A percentile compares a stretch with the other conserved stretches of the same genome.
Evolutionary conservation across 1,139 yeast genomes (phyloP).

Genomic region (Yamadazyma triangularis): DNA sequence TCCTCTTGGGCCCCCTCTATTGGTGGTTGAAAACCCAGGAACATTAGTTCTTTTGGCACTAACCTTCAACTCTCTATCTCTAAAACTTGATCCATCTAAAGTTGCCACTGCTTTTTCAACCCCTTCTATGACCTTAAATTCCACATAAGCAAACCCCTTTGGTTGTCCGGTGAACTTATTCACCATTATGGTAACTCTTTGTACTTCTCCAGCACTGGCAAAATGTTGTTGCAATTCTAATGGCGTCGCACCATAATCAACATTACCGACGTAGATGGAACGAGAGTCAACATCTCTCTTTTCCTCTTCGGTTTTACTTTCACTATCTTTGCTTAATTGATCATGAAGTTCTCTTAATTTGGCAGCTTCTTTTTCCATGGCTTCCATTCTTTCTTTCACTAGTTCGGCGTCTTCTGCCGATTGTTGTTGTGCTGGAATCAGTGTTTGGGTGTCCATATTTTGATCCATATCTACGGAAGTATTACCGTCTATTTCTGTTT

Average conservation of each 20-base stretch:
- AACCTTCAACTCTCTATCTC: constrained; percentile 69
- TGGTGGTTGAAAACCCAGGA: constrained; percentile 56
- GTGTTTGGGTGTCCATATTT: background rate
- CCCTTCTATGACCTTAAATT: constrained; percentile 59
- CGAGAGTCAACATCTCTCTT: constrained; percentile 59
- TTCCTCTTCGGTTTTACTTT: constrained; percentile 21
- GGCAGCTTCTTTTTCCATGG: constrained; percentile 27
- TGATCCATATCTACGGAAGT: background rate
- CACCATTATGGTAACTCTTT: constrained; percentile 75
- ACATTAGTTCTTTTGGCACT: constrained; percentile 74
- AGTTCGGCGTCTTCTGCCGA: constrained; percentile 4
- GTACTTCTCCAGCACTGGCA: constrained; percentile 68
- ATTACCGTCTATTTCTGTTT: background rate
- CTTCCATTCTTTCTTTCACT: constrained; percentile 15
- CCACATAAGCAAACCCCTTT: constrained; percentile 83
- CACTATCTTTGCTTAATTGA: constrained; percentile 10
- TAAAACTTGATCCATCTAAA: constrained; percentile 60
- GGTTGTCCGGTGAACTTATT: constrained; percentile 76
- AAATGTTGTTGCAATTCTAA: constrained; percentile 79
- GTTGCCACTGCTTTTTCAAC: constrained; percentile 61
- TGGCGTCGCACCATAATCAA: constrained; percentile 76
- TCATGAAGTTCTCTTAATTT: constrained; percentile 23
- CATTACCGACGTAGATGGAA: constrained; percentile 84
- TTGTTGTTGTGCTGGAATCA: background rate
- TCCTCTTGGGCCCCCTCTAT: constrained; percentile 24